Base-by-base conservation (phyloP, 345 rosid genomes). In the Acer negundo region DNA sequence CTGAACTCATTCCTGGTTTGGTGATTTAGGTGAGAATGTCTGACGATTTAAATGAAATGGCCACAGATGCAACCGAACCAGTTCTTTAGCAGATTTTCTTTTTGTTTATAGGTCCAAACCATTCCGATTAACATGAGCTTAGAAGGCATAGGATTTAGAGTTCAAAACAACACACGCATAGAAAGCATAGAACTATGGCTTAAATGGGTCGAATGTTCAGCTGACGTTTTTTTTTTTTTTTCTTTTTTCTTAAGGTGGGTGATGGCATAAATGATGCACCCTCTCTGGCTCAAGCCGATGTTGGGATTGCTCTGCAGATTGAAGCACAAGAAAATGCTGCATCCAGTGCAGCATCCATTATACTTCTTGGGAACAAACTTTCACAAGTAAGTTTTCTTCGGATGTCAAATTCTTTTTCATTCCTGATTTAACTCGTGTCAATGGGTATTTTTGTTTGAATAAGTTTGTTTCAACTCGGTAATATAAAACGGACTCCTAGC, bases 241-340 rank as follows among this genome's bases (percentile, higher is more conserved):
- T 70, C 75, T 75, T 40, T 56, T 76, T 75, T 74, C 77, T 75
- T 31, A 78, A 95, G 99, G 97, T 93, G 53, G 99, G 99, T 15
- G 98, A 95, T 86, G 98, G 97, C 74, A 95, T 95, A 81, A 95
- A 93, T 46, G 99, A 95, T 84, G 99, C 98, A 62, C 99, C 98
- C 47, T 93, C 99, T 73, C 83, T 93, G 87, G 98, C 99, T 72
- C 89, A 85, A 72, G 97, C 99, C 24, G 87, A 92, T 84, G 98
- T 93, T 3, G 99, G 99, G 73, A 92, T 93, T 81, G 97, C 98
- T 82, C 76, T 95, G 73, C 94, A 88, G 83, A 88, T 82, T 72
- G 95, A 90, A 83, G 95, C 97, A 49, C 98, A 89, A 78, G 98
- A 95, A 78, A 95, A 88, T 80, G 99, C 97, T 38, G 99, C 99